These are phyloP conservation scores for Cylindrotheca closterium DNA, from an alignment of 108 stramenopile genomes.

Conservation along the genomic window DNA sequence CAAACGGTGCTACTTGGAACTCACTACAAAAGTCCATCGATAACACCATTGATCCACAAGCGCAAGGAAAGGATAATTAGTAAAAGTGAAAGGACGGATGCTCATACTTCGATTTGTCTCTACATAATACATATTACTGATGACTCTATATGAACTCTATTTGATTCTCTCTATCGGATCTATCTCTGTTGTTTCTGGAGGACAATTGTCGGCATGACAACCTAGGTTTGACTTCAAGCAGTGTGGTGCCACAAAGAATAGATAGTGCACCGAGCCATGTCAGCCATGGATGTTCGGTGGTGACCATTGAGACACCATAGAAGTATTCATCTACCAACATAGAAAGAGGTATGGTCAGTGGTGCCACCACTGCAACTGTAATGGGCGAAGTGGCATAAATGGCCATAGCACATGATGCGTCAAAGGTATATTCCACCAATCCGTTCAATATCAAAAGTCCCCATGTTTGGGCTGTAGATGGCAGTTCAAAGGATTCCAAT, in stretches of 20 bases:
- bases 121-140: too few species aligned
- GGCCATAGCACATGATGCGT: conserved; percentile 27
- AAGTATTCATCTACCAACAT: conserved; percentile 12
- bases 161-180: too few species aligned
- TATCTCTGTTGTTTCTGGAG: too few species aligned
- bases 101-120: too few species aligned
- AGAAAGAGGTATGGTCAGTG: conserved; percentile 28
- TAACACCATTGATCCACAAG: neutral
- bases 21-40: neutral
- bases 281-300: neutral
- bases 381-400: conserved; percentile 33
- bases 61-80: too few species aligned
- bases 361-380: conserved; percentile 14
- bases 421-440: conserved; percentile 35
- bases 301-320: neutral
- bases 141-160: too few species aligned
- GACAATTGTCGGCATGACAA: too few species aligned
- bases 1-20: neutral
- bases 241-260: neutral
- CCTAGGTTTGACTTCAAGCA: neutral
- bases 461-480: neutral
- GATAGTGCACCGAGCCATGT: neutral
- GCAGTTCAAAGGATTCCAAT: conserved; percentile 13
- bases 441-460: conserved; percentile 11
- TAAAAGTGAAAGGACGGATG: too few species aligned